Percentiles rank a stretch among this genome's conserved stretches.
Evolutionary conservation across 192 early-diverging fungal species (phyloP).

Genomic region (Martensiomyces pterosporus): DNA sequence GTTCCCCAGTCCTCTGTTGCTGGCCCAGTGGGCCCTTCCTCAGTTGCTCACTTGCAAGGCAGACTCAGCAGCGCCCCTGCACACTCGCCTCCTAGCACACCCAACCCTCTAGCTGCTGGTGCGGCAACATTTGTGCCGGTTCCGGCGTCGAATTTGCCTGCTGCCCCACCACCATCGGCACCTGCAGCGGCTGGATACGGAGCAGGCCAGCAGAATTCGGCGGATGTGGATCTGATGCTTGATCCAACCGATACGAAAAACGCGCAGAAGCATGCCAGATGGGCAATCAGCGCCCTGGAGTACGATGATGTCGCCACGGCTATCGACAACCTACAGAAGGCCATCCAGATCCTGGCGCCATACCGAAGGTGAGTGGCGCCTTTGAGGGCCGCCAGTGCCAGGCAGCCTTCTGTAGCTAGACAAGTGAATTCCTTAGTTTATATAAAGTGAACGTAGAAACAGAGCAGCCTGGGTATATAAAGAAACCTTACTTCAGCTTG

Average conservation of each 20-base stretch:
- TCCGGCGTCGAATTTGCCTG: conserved; percentile 24
- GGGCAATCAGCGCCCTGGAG: conserved; percentile 89
- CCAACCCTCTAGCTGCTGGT: not conserved
- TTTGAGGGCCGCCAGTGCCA: too few species aligned
- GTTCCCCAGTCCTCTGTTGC: conserved; percentile 21
- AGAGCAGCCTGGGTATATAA: too few species aligned
- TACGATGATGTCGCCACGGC: conserved; percentile 92
- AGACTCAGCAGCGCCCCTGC: not conserved
- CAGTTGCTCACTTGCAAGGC: too few species aligned
- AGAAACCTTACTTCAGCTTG: conserved; percentile 4
- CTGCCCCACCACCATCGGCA: too few species aligned
- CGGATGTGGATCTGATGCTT: conserved; percentile 22
- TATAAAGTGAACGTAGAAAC: too few species aligned
- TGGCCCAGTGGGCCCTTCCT: too few species aligned
- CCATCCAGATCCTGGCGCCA: conserved; percentile 48
- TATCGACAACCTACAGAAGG: conserved; percentile 68
- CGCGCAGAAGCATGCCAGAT: conserved; percentile 86
- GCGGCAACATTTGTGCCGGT: conserved; percentile 38
- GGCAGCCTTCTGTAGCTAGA: too few species aligned
- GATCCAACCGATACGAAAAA: conserved; percentile 54
- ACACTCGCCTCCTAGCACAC: conserved; percentile 6
- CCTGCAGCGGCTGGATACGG: too few species aligned
- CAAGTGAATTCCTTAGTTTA: too few species aligned
- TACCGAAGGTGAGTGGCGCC: conserved; percentile 21
- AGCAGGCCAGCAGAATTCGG: not conserved